Percentiles rank a stretch among this genome's conserved stretches.
Conservation (phyloP, 2,329 filamentous ascomycete genomes). For the Aspergillus phoenicis region DNA sequence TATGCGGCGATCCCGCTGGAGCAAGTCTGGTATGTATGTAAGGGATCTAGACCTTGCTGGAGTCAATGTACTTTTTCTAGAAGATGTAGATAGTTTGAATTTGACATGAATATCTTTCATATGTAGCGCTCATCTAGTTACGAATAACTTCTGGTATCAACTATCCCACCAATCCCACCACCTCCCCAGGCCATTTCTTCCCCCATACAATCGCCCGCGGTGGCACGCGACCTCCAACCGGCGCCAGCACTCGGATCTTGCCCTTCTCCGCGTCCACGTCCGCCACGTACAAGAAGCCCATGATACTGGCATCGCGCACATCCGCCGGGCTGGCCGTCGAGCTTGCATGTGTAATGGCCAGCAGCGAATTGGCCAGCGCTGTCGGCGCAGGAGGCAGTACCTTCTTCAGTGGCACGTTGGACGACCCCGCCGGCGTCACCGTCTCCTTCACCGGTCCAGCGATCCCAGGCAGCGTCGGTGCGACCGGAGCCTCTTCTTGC, state of each 20-base stretch:
- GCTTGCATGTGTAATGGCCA: slow-evolving; percentile 81
- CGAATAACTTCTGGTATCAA: slow-evolving; percentile 1
- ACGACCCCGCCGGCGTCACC: slow-evolving; percentile 21
- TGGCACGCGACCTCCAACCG: slow-evolving; percentile 78
- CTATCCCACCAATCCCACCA: slow-evolving; percentile 71
- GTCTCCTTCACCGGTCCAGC: slow-evolving; percentile 22
- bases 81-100: no score
- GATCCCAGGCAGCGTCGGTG: slow-evolving; percentile 28
- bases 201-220: slow-evolving; percentile 81
- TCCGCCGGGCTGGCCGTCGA: slow-evolving; percentile 69
- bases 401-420: slow-evolving; percentile 55
- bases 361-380: slow-evolving; percentile 73
- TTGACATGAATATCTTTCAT: no score
- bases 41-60: no score
- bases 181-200: slow-evolving; percentile 76
- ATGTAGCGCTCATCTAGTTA: no score
- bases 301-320: slow-evolving; percentile 78
- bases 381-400: slow-evolving; percentile 63
- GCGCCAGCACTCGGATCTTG: slow-evolving; percentile 78
- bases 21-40: no score
- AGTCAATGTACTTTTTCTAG: no score
- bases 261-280: slow-evolving; percentile 85
- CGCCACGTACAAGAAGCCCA: slow-evolving; percentile 91
- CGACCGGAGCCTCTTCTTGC: slow-evolving; percentile 23
- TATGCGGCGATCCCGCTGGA: no score